These are phyloP conservation scores for Sclerotinia subarctica DNA, from an alignment of 2,329 filamentous ascomycete genomes.

Conservation along the genomic window DNA sequence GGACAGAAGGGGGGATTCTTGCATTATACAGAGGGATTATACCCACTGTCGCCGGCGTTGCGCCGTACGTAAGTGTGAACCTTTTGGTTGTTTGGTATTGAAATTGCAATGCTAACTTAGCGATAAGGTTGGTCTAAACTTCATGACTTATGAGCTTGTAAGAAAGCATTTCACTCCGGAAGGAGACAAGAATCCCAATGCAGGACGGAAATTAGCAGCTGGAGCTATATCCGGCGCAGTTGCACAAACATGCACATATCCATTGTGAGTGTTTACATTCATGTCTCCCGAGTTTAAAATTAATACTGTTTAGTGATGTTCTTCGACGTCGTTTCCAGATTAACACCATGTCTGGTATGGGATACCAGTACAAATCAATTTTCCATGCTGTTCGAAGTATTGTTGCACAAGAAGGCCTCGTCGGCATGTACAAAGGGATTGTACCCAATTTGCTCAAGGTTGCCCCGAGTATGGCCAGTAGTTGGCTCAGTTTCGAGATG, in stretches of 20 bases:
- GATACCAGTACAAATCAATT: conserved; percentile 89
- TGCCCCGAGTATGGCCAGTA: conserved; percentile 96
- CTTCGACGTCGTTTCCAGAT: conserved; percentile 93
- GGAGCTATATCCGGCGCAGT: conserved; percentile 95
- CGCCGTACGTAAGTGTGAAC: conserved; percentile 70
- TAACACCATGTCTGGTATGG: conserved; percentile 98
- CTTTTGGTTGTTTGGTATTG: neutral
- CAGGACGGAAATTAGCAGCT: conserved; percentile 77
- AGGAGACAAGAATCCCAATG: conserved; percentile 77
- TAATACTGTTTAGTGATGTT: conserved; percentile 64
- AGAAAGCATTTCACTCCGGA: conserved; percentile 81
- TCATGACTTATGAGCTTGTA: conserved; percentile 95
- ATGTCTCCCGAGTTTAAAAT: conserved; percentile 25
- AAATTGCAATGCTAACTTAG: conserved; percentile 10
- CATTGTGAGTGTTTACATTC: conserved; percentile 67
- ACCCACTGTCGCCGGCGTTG: conserved; percentile 91
- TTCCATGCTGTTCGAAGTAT: conserved; percentile 81
- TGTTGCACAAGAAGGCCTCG: conserved; percentile 74
- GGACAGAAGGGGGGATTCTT: conserved; percentile 76
- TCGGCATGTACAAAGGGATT: conserved; percentile 92
- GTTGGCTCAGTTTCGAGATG: conserved; percentile 96
- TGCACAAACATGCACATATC: conserved; percentile 96
- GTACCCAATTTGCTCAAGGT: conserved; percentile 95
- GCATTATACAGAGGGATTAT: conserved; percentile 94
- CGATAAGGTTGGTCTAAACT: conserved; percentile 82